Evolutionary conservation across 345 rosid species (phyloP).

Genomic region (Euphorbia peplus): DNA sequence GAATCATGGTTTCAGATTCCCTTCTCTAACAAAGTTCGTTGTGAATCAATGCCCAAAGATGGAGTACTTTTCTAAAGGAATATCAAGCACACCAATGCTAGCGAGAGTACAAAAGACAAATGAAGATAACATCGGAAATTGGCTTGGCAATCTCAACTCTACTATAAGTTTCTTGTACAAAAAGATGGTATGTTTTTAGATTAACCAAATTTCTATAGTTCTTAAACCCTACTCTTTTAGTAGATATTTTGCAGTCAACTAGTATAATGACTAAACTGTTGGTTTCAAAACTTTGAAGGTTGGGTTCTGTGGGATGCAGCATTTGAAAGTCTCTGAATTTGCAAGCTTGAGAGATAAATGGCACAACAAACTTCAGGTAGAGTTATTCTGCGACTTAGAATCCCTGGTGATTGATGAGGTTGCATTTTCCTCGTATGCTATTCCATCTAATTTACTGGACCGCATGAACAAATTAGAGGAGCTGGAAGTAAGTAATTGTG

Average conservation of each 20-base stretch:
- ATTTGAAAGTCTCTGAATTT: slow-evolving; percentile 6
- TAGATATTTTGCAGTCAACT: neutral
- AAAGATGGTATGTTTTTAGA: neutral
- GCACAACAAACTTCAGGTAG: neutral
- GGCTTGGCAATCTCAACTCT: neutral
- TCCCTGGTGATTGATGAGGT: neutral
- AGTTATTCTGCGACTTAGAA: neutral
- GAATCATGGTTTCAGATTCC: slow-evolving; percentile 1
- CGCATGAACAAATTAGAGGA: neutral
- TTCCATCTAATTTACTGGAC: slow-evolving; percentile 1
- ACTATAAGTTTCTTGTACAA: neutral
- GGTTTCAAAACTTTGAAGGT: neutral
- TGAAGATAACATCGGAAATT: neutral
- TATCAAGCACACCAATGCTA: neutral
- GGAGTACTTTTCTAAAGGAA: neutral
- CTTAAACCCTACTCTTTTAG: neutral
- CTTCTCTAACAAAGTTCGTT: neutral
- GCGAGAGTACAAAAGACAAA: neutral
- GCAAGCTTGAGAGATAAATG: neutral
- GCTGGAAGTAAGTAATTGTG: neutral
- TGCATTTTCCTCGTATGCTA: neutral
- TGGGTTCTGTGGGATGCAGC: neutral
- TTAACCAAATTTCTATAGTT: neutral
- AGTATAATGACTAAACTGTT: neutral
- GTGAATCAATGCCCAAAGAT: neutral